Evolutionary conservation across 768 basidiomycete genomes (phyloP).

Genomic region (Leccinum variicolor): DNA sequence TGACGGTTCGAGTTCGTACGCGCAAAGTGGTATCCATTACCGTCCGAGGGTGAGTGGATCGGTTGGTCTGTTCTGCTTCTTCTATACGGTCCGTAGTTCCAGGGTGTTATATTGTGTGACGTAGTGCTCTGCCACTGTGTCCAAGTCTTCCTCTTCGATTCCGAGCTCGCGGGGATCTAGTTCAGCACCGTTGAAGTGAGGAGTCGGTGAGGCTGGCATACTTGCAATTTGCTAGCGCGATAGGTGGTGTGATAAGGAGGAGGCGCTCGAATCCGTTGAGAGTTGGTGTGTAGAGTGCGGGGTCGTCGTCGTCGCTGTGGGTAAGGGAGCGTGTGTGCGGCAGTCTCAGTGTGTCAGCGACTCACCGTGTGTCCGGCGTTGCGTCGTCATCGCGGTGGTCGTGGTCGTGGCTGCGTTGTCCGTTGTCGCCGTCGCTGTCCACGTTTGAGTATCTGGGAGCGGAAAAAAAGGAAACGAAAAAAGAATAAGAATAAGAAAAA

Average conservation of each 20-base stretch:
- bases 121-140: slow-evolving; percentile 59
- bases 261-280: slow-evolving; percentile 38
- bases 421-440: no score
- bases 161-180: slow-evolving; percentile 39
- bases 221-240: slow-evolving; percentile 29
- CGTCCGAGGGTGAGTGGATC: neutral
- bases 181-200: slow-evolving; percentile 25
- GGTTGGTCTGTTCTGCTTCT: no score
- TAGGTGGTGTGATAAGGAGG: slow-evolving; percentile 31
- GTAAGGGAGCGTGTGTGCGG: no score
- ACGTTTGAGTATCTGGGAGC: no score
- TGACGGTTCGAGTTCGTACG: neutral
- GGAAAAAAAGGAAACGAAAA: no score
- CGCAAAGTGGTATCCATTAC: no score
- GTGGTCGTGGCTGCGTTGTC: no score
- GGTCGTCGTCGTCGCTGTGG: no score
- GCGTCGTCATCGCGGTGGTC: no score
- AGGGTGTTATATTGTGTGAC: slow-evolving; percentile 65
- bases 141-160: slow-evolving; percentile 31
- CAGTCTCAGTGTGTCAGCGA: no score
- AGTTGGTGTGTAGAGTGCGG: slow-evolving; percentile 55
- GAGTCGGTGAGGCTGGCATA: slow-evolving; percentile 18
- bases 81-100: slow-evolving; percentile 79
- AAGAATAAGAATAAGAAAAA: no score
- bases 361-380: no score